These are phyloP conservation scores for Allium sativum DNA, from an alignment of 106 monocot genomes.

Conservation along the genomic window DNA sequence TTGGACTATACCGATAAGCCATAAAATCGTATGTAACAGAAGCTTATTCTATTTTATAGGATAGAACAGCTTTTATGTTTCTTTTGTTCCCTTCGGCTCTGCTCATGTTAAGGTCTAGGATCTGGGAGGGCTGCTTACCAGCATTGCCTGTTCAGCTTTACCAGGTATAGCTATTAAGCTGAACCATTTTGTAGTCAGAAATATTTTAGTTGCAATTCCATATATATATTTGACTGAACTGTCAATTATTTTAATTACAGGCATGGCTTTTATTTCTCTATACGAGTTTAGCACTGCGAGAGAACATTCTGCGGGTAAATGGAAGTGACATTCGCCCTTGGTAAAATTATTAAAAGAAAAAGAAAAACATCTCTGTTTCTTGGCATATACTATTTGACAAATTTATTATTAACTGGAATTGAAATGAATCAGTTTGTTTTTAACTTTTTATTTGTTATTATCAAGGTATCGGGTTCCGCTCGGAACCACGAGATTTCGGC, in stretches of 20 bases:
- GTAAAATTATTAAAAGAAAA: constrained; percentile 17
- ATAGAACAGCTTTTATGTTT: constrained; percentile 81
- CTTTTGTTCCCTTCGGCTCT: constrained; percentile 60
- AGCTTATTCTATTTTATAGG: constrained; percentile 29
- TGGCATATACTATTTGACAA: too few species aligned
- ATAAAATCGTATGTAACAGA: too few species aligned
- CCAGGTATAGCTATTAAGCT: constrained; percentile 36
- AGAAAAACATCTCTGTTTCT: too few species aligned
- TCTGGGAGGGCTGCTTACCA: constrained; percentile 80
- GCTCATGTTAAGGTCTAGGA: constrained; percentile 45
- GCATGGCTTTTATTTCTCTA: constrained; percentile 90
- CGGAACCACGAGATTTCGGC: too few species aligned
- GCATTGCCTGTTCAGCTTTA: constrained; percentile 81
- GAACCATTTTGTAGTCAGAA: background rate
- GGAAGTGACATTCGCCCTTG: constrained; percentile 96
- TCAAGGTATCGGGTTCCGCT: too few species aligned
- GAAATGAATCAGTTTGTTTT: too few species aligned
- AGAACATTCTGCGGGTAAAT: constrained; percentile 83
- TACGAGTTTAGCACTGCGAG: constrained; percentile 85
- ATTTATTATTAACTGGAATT: too few species aligned
- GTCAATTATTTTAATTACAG: constrained; percentile 11
- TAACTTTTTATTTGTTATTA: too few species aligned
- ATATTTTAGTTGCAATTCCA: background rate
- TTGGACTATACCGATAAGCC: too few species aligned
- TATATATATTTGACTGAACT: background rate